Evolutionary conservation across 371 early-diverging fungal species (phyloP), one percentile per base, ranked within the genome.

Genomic region (Mortierella sp.): DNA sequence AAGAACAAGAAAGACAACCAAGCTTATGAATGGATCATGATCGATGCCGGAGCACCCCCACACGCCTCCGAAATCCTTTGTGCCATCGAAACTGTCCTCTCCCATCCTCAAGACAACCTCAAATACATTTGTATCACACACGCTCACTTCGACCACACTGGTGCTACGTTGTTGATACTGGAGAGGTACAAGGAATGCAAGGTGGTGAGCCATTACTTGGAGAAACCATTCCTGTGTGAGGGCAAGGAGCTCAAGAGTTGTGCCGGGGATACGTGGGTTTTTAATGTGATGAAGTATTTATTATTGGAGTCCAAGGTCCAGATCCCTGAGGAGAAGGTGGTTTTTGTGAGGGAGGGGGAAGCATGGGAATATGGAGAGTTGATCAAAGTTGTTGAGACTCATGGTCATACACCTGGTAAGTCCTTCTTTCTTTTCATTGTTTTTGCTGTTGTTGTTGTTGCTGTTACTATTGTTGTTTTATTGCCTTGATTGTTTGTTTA

Each of bases 131-230:
- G 73, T 19, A 75, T 88, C 71, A 88, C 87, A 7, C 88, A 88
- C 70, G 84, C 73, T 5, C 88, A 88, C 47, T 38, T 80, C 44
- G 88, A 88, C 60, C 88, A 88, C 45, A 84, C 81, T 4, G 88
- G 82, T 14, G 80, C 83, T 2, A 71, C 70, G 14, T 50, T 75
- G 4, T 34, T 50, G 11, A 70, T 88, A 8, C 24, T 88, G 38
- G 78, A 81, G 3, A 21, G 47, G 3, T 84, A 88, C 78, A 72
- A 77, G 3, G 75, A 75, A 21, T 34, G 70, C 26, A 80, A 72
- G 50, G 74, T 84, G 11, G 60, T 86, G 3, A 52, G 72, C 1
- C 84, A 83, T 45, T 73, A 55, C 19, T 70, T 77, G 8, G 88
- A 88, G 71, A 73, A 72, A 26, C 80, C 83, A 8, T 88, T 79